These are phyloP conservation scores for Hortiboletus campestris DNA, from an alignment of 768 basidiomycete species.

Conservation along the genomic window DNA sequence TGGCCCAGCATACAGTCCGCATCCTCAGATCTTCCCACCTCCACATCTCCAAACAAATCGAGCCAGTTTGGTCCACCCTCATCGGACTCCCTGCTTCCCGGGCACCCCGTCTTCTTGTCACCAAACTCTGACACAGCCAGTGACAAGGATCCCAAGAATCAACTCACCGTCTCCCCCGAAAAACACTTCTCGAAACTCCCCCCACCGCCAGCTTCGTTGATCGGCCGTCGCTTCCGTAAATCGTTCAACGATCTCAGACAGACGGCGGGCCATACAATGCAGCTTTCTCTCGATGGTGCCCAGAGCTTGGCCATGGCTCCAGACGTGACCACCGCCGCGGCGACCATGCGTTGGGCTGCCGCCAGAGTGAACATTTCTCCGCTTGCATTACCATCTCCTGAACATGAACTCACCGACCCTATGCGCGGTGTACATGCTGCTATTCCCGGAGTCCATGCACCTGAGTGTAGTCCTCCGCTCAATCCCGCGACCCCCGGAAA, in stretches of 20 bases:
- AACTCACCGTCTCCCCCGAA: slow-evolving; percentile 24
- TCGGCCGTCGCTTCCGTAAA: slow-evolving; percentile 43
- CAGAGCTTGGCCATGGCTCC: slow-evolving; percentile 36
- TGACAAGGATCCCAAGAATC: slow-evolving; percentile 21
- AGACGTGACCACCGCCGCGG: slow-evolving; percentile 67
- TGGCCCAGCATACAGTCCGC: slow-evolving; percentile 12
- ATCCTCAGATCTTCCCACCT: slow-evolving; percentile 5
- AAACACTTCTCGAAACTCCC: slow-evolving; percentile 27
- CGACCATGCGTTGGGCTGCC: slow-evolving; percentile 85
- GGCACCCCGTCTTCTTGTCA: slow-evolving; percentile 6
- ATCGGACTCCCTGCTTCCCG: slow-evolving; percentile 13
- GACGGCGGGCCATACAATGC: slow-evolving; percentile 24
- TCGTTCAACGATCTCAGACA: slow-evolving; percentile 46
- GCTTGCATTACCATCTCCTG: slow-evolving; percentile 84
- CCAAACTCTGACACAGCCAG: slow-evolving; percentile 10
- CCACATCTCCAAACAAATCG: slow-evolving; percentile 6
- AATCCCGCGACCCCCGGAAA: slow-evolving; percentile 46
- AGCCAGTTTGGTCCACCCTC: slow-evolving; percentile 3
- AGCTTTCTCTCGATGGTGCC: slow-evolving; percentile 28
- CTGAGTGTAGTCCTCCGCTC: slow-evolving; percentile 33
- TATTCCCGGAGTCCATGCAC: slow-evolving; percentile 59
- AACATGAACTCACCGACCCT: slow-evolving; percentile 89
- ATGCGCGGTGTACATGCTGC: slow-evolving; percentile 72
- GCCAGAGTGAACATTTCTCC: slow-evolving; percentile 82
- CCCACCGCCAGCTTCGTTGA: slow-evolving; percentile 24